Evolutionary conservation across 805 yeast genomes (phyloP), one percentile per base, ranked within the genome.

Genomic region (Barnettozyma siamensis): DNA sequence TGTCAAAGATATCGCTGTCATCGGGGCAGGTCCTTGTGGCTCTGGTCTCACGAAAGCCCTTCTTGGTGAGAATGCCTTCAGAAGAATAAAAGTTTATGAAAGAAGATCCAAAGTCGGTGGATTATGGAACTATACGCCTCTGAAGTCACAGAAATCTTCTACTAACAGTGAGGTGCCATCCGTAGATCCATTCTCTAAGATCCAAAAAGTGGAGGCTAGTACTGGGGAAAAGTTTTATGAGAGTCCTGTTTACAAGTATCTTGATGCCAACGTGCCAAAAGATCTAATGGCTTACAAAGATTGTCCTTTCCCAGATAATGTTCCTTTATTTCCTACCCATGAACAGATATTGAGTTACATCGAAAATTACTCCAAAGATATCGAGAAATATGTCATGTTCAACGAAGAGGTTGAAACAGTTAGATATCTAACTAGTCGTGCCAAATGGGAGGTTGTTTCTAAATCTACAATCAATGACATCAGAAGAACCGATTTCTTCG

Each of bases 21-120:
- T 86, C 19, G 95, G 95, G 2, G 88, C 77, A 3, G 95, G 94
- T 0, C 89, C 93, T 0, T 70, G 76, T 33, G 94, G 91, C 0
- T 62, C 81, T 17, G 86, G 80, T 0, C 64, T 75, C 3, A 78
- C 85, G 0, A 76, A 79, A 43, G 86, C 88, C 0, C 64, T 86
- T 10, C 48, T 73, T 7, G 71, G 66, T 9, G 88, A 80, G 49
- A 53, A 59, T 1, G 55, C 63, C 3, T 72, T 73, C 47, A 62
- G 67, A 27, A 53, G 59, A 34, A 67, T 85, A 36, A 75, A 72
- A 20, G 66, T 83, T 5, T 83, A 70, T 54, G 95, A 85, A 48
- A 66, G 73, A 35, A 69, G 83, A 46, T 49, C 63, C 7, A 58
- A 60, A n/a, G 56, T 73, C n/a, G 95, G 95, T 12, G 96, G 96